phyloP scores from a whole-genome alignment of 345 rosid genomes.

The Geranium brycei region DNA sequence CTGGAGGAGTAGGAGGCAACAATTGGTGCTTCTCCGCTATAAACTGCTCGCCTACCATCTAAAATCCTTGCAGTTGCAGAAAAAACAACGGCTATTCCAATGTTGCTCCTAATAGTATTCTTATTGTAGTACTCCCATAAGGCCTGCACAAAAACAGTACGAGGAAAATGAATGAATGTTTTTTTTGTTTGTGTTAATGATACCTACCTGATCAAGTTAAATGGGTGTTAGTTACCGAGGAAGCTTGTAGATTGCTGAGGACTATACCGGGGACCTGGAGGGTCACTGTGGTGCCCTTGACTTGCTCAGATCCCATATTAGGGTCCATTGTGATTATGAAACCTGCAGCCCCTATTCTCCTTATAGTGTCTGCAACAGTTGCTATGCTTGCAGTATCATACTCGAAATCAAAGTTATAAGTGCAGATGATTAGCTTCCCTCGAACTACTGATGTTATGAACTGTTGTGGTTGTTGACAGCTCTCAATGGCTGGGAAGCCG shows the following conservation, averaged over 20 bases:
- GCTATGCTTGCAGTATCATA: conserved; percentile 22
- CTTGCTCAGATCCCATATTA: conserved; percentile 20
- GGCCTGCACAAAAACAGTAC: conserved; percentile 14
- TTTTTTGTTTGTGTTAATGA: no score
- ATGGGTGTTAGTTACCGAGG: conserved; percentile 20
- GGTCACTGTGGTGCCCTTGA: conserved; percentile 27
- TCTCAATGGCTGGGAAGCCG: conserved; percentile 17
- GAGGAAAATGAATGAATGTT: no score
- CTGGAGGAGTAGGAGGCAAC: conserved; percentile 40
- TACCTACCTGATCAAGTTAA: neutral
- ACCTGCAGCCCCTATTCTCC: conserved; percentile 34
- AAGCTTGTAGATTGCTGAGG: conserved; percentile 28
- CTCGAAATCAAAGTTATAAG: conserved; percentile 27
- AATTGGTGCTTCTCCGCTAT: conserved; percentile 25
- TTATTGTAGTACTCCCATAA: conserved; percentile 34
- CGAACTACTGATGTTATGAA: conserved; percentile 22
- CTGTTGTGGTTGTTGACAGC: conserved; percentile 26
- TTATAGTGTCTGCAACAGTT: conserved; percentile 27
- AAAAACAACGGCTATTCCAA: conserved; percentile 20
- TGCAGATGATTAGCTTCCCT: conserved; percentile 32
- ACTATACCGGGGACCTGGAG: conserved; percentile 27
- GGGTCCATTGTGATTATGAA: conserved; percentile 35
- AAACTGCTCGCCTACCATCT: conserved; percentile 33
- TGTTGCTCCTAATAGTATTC: conserved; percentile 19
- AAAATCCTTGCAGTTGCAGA: conserved; percentile 31